Percentiles rank a stretch among this genome's conserved stretches.
phyloP scores from a whole-genome alignment of 768 basidiomycete genomes.

The Amanita brunnescens region DNA sequence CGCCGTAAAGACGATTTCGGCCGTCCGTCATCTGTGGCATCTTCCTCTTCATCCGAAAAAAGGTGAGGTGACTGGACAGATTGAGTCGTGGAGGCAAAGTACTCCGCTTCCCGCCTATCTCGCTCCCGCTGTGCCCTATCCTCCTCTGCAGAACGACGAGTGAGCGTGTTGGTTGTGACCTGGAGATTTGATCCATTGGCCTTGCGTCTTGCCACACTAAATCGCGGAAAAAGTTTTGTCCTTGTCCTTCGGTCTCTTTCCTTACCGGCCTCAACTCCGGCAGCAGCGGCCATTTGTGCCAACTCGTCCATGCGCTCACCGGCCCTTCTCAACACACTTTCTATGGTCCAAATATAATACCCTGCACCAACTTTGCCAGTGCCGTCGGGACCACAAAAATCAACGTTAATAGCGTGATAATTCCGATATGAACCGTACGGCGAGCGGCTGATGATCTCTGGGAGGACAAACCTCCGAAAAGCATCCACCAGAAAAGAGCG shows the following conservation, averaged over 20 bases:
- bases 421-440: slow-evolving; percentile 14
- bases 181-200: background rate
- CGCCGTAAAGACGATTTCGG: background rate
- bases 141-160: slow-evolving; percentile 1
- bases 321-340: slow-evolving; percentile 42
- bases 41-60: slow-evolving; percentile 34
- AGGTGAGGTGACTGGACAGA: slow-evolving; percentile 23
- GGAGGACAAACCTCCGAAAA: slow-evolving; percentile 53
- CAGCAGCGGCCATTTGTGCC: background rate
- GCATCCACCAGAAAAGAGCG: slow-evolving; percentile 61
- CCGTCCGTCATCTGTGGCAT: slow-evolving; percentile 7
- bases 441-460: slow-evolving; percentile 35
- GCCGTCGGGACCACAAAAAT: slow-evolving; percentile 13
- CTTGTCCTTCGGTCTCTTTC: slow-evolving; percentile 7
- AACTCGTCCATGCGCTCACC: slow-evolving; percentile 28
- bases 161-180: background rate
- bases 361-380: slow-evolving; percentile 21
- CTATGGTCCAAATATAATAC: slow-evolving; percentile 47
- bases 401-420: slow-evolving; percentile 12
- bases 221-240: slow-evolving; percentile 2
- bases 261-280: background rate
- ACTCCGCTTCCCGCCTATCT: slow-evolving; percentile 15
- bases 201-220: slow-evolving; percentile 6
- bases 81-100: slow-evolving; percentile 23
- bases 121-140: slow-evolving; percentile 1